phyloP scores from a whole-genome alignment of 257 asterid genomes.

The Jacaranda mimosifolia region DNA sequence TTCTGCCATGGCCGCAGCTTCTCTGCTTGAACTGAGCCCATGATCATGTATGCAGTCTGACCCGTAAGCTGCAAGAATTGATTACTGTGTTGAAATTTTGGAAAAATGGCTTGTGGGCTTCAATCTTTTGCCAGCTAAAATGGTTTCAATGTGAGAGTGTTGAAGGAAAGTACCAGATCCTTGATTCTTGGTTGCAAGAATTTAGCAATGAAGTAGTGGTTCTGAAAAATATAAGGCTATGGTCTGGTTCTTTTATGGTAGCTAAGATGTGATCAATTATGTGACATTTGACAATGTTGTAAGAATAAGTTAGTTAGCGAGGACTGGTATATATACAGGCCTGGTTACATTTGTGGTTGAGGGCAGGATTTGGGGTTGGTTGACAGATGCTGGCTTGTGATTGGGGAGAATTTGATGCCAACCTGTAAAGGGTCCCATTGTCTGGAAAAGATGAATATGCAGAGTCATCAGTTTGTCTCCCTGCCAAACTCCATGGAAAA shows the following conservation, averaged over 20 bases:
- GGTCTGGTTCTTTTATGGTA: background rate
- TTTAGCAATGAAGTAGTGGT: background rate
- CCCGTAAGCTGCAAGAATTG: background rate
- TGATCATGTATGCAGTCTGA: constrained; percentile 3
- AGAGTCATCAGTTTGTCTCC: constrained; percentile 49
- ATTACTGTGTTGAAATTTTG: background rate
- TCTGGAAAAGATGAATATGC: constrained; percentile 42
- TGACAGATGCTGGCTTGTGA: constrained; percentile 41
- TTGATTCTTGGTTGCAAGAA: background rate
- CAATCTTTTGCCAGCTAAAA: background rate
- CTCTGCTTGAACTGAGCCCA: constrained; percentile 41
- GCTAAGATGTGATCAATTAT: background rate
- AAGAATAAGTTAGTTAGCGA: background rate
- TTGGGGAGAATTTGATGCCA: constrained; percentile 42
- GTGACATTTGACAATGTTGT: background rate
- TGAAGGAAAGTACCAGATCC: background rate
- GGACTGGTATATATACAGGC: background rate
- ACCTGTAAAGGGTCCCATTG: constrained; percentile 46
- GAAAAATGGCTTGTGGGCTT: background rate
- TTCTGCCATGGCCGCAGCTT: constrained; percentile 54
- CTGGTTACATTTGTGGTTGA: background rate
- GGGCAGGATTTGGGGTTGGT: constrained; percentile 37
- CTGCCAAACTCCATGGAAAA: constrained; percentile 35
- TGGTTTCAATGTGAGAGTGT: background rate
- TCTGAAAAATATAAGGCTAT: background rate